Conservation (phyloP, 495 filamentous ascomycete genomes). For the Aspergillus homomorphus region DNA sequence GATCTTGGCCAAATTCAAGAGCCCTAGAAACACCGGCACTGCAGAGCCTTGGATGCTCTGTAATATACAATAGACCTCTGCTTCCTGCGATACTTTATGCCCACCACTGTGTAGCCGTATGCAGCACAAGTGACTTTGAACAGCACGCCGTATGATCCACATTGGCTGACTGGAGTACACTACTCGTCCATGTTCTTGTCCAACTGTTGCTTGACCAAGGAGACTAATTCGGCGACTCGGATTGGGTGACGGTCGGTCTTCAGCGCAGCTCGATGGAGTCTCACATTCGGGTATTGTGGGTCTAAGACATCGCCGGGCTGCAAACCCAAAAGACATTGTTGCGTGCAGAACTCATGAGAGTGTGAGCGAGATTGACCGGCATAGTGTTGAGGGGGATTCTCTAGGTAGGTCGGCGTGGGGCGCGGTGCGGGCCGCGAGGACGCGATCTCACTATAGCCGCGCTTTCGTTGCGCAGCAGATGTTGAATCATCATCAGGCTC, state of each 20-base stretch:
- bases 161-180: slow-evolving; percentile 24
- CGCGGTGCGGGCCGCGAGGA: background rate
- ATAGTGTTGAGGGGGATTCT: background rate
- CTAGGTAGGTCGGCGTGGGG: background rate
- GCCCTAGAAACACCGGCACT: slow-evolving; percentile 43
- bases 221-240: slow-evolving; percentile 8
- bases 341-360: slow-evolving; percentile 18
- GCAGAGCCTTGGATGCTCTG: slow-evolving; percentile 32
- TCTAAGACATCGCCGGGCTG: slow-evolving; percentile 30
- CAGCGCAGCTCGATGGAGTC: slow-evolving; percentile 20
- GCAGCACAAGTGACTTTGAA: slow-evolving; percentile 39
- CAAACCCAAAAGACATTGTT: slow-evolving; percentile 42
- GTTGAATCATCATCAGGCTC: background rate
- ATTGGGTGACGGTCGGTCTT: slow-evolving; percentile 14
- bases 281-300: slow-evolving; percentile 33
- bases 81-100: slow-evolving; percentile 45
- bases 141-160: slow-evolving; percentile 29
- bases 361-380: background rate
- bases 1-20: slow-evolving; percentile 34
- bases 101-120: slow-evolving; percentile 47
- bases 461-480: background rate
- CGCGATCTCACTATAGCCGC: background rate
- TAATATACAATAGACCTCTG: slow-evolving; percentile 36
- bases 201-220: slow-evolving; percentile 24
- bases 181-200: slow-evolving; percentile 29